Percentiles rank a stretch among this genome's conserved stretches.
phyloP scores from a whole-genome alignment of 768 basidiomycete species.

The Hebeloma cylindrosporum region DNA sequence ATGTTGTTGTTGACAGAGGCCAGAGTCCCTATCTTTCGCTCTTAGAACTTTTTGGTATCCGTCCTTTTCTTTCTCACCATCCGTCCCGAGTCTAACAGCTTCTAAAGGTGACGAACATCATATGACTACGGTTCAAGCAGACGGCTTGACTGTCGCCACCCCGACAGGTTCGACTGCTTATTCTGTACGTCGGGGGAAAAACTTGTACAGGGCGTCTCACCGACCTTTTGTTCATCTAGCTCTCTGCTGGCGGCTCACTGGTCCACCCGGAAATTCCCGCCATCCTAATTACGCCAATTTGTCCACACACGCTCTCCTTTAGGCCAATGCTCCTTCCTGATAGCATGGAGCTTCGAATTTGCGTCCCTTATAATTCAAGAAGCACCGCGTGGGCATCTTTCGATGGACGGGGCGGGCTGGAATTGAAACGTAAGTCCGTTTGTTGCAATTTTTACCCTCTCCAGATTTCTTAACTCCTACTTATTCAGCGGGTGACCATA shows the following conservation, averaged over 20 bases:
- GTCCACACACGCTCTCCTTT: constrained; percentile 98
- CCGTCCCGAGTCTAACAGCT: too few species aligned
- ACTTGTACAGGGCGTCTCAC: not conserved
- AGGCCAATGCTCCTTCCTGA: constrained; percentile 98
- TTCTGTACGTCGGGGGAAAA: constrained; percentile 65
- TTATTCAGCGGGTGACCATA: constrained; percentile 92
- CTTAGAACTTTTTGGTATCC: constrained; percentile 89
- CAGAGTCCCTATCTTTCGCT: constrained; percentile 97
- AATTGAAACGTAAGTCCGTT: constrained; percentile 77
- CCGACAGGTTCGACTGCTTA: constrained; percentile 99
- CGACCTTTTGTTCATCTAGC: constrained; percentile 29
- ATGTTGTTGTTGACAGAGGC: constrained; percentile 96
- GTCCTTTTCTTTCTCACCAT: too few species aligned
- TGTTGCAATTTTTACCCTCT: not conserved
- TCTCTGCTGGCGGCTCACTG: constrained; percentile 96
- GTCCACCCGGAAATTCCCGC: constrained; percentile 98
- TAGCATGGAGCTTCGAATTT: constrained; percentile 96
- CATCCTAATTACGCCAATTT: constrained; percentile 94
- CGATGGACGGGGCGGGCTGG: constrained; percentile 94
- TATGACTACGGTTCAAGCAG: constrained; percentile 98
- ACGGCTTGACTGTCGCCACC: constrained; percentile 92
- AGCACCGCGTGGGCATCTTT: constrained; percentile 99
- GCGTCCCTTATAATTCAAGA: constrained; percentile 98
- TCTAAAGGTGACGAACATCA: constrained; percentile 91
- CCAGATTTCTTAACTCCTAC: constrained; percentile 9